Evolutionary conservation across 345 rosid species (phyloP).

Genomic region (Erodium maritimum): DNA sequence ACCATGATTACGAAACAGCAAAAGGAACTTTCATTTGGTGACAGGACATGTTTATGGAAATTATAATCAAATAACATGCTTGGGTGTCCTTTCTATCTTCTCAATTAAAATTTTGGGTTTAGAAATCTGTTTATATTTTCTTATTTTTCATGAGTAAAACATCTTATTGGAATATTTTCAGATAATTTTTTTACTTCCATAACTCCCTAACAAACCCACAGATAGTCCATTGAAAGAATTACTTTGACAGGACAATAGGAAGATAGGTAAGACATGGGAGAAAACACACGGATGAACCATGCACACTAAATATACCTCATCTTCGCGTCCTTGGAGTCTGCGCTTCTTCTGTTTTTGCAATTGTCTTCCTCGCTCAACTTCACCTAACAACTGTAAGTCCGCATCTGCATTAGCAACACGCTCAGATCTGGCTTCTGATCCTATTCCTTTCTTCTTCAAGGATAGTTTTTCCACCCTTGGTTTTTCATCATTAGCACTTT

Average conservation of each 20-base stretch:
- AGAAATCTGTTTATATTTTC: background rate
- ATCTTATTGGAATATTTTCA: background rate
- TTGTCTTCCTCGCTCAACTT: constrained; percentile 72
- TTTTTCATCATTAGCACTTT: constrained; percentile 50
- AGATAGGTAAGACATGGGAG: background rate
- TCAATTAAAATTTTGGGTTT: background rate
- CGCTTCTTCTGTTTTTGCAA: constrained; percentile 83
- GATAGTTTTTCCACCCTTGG: constrained; percentile 70
- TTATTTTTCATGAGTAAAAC: background rate
- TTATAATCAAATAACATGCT: background rate
- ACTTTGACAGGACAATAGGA: background rate
- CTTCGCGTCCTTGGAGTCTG: constrained; percentile 83
- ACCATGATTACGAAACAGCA: no score
- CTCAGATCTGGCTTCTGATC: constrained; percentile 86
- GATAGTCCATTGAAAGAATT: no score
- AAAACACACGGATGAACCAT: constrained; percentile 7
- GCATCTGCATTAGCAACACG: constrained; percentile 59
- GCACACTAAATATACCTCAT: constrained; percentile 45
- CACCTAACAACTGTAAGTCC: constrained; percentile 63
- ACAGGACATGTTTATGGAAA: no score
- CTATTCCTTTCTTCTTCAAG: constrained; percentile 76
- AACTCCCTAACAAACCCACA: background rate
- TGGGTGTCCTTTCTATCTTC: background rate
- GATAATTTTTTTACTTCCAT: background rate
- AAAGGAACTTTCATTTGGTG: no score